Evolutionary conservation across 805 yeast species (phyloP).

Genomic region (Candida maesae): DNA sequence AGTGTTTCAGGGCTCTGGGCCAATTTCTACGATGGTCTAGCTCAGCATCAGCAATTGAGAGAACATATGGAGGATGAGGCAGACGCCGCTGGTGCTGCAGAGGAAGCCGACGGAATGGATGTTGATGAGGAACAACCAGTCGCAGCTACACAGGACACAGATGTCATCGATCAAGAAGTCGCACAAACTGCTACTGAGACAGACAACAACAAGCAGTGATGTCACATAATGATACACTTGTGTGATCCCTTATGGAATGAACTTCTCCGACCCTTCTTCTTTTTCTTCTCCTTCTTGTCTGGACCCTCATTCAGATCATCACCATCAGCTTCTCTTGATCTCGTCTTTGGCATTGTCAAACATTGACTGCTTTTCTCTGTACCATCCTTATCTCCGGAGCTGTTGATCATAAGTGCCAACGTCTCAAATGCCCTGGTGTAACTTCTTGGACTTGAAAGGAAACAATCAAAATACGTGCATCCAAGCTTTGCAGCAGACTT

Average conservation of each 20-base stretch:
- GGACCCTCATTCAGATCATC: too few relatives aligned
- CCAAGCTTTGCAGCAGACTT: slow-evolving; percentile 30
- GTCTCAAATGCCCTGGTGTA: slow-evolving; percentile 19
- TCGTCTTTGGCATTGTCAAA: background rate
- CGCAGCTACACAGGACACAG: too few relatives aligned
- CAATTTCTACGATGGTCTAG: slow-evolving; percentile 54
- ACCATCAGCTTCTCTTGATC: background rate
- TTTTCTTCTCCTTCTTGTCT: too few relatives aligned
- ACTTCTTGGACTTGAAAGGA: slow-evolving; percentile 19
- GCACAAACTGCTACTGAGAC: background rate
- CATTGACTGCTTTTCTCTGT: background rate
- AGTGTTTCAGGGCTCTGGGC: slow-evolving; percentile 69
- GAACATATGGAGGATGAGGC: background rate
- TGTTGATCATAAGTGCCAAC: slow-evolving; percentile 15
- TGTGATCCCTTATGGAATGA: slow-evolving; percentile 3
- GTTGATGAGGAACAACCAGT: too few relatives aligned
- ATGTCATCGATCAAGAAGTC: background rate
- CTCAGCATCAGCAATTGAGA: slow-evolving; percentile 28
- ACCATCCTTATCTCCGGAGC: background rate
- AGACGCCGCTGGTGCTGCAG: background rate
- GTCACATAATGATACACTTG: slow-evolving; percentile 2
- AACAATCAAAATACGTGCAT: slow-evolving; percentile 36
- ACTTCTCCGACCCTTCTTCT: slow-evolving; percentile 2
- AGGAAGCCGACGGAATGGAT: too few relatives aligned
- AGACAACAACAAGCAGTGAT: background rate